These are phyloP conservation scores for Pythium rhizo-oryzae DNA, from an alignment of 352 stramenopile species.

Conservation along the genomic window DNA sequence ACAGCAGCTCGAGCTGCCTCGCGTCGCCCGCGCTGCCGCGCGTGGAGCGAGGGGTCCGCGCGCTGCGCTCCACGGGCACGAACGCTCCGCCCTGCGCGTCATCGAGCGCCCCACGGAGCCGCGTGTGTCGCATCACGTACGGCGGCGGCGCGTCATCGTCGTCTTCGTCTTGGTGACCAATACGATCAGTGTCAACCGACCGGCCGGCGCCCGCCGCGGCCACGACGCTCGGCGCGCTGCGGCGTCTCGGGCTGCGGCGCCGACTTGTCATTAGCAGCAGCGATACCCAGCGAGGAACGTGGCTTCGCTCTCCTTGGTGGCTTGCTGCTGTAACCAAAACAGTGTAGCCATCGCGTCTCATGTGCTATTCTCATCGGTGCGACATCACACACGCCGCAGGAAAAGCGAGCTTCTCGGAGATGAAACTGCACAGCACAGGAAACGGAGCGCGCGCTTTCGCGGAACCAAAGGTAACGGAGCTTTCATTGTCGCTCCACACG, in stretches of 20 bases:
- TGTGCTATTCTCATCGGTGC: conserved; percentile 11
- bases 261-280: not conserved
- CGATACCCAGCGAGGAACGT: too few species aligned
- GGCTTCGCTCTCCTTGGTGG: not conserved
- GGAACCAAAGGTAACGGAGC: too few species aligned
- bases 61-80: not conserved
- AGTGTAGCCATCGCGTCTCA: not conserved
- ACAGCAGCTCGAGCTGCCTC: conserved; percentile 1
- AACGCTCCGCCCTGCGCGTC: conserved; percentile 14
- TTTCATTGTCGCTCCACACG: too few species aligned
- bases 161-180: too few species aligned
- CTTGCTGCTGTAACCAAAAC: not conserved
- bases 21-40: not conserved
- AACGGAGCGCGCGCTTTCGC: not conserved
- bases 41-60: not conserved
- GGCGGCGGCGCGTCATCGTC: not conserved
- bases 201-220: too few species aligned
- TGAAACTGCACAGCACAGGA: not conserved
- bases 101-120: conserved; percentile 28
- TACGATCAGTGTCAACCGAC: not conserved
- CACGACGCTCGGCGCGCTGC: conserved; percentile 2
- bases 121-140: conserved; percentile 16
- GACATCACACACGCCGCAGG: not conserved
- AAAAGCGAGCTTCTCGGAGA: not conserved
- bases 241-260: not conserved